Percentiles rank a stretch among this genome's conserved stretches.
phyloP scores from a whole-genome alignment of 768 basidiomycete genomes.

The Bullera alba region DNA sequence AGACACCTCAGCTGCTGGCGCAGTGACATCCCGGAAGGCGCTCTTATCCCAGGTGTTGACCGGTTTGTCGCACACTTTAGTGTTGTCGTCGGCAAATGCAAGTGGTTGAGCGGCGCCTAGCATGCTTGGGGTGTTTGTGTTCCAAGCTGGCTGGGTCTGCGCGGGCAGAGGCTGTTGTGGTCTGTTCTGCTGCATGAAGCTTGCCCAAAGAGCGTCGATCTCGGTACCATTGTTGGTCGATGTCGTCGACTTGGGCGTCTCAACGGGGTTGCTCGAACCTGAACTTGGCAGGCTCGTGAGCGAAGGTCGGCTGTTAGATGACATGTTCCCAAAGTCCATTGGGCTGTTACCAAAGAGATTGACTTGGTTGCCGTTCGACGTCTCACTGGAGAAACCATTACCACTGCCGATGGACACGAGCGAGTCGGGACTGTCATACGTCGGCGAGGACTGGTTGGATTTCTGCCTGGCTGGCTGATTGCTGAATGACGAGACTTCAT shows the following conservation, averaged over 20 bases:
- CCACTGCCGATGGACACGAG: slow-evolving; percentile 16
- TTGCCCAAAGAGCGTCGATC: slow-evolving; percentile 36
- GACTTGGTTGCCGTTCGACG: not conserved
- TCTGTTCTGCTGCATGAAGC: slow-evolving; percentile 29
- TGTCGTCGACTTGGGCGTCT: slow-evolving; percentile 7
- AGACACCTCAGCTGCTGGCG: slow-evolving; percentile 1
- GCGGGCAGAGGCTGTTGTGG: slow-evolving; percentile 1
- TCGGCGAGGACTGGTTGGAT: slow-evolving; percentile 7
- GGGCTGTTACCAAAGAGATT: slow-evolving; percentile 9
- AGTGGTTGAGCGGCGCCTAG: not conserved
- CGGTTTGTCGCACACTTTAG: not conserved
- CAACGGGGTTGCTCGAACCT: not conserved
- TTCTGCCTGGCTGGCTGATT: slow-evolving; percentile 6
- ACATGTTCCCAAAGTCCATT: not conserved
- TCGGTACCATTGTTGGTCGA: slow-evolving; percentile 20
- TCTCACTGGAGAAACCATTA: slow-evolving; percentile 4
- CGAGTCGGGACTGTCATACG: slow-evolving; percentile 21
- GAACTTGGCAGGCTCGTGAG: not conserved
- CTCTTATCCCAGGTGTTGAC: slow-evolving; percentile 3
- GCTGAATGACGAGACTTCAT: too few species aligned
- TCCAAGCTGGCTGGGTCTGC: slow-evolving; percentile 3
- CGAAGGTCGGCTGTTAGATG: not conserved
- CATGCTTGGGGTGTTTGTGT: too few species aligned
- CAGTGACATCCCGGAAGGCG: slow-evolving; percentile 22
- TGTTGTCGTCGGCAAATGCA: not conserved